Percentiles rank a stretch among this genome's conserved stretches.
These are phyloP conservation scores for Kwoniella sp. DNA, from an alignment of 768 basidiomycete species.

Conservation along the genomic window DNA sequence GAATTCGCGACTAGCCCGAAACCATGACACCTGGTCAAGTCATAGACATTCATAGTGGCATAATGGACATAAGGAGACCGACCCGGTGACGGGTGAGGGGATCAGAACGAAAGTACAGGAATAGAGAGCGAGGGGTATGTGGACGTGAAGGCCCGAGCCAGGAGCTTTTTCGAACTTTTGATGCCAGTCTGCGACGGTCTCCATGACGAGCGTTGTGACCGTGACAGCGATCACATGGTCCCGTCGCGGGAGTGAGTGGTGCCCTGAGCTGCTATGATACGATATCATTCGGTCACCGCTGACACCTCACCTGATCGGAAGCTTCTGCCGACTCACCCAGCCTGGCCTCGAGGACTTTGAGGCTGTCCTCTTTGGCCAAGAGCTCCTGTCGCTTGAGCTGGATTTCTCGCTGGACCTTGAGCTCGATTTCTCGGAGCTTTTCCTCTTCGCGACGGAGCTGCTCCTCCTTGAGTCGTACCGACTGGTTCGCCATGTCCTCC, in stretches of 20 bases:
- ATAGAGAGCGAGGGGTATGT: too few relatives aligned
- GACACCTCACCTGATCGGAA: not conserved
- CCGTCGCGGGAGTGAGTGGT: conserved; percentile 12
- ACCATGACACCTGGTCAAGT: too few relatives aligned
- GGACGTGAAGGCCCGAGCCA: too few relatives aligned
- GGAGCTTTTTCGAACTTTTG: too few relatives aligned
- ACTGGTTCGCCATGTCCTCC: conserved; percentile 94
- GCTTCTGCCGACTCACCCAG: conserved; percentile 36
- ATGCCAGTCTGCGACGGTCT: too few relatives aligned
- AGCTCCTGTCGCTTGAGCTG: conserved; percentile 95
- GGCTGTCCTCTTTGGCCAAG: conserved; percentile 81
- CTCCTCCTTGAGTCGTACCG: conserved; percentile 96
- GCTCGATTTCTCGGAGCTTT: conserved; percentile 96
- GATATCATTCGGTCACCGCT: not conserved
- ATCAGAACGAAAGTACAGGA: too few relatives aligned
- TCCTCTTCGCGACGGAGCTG: conserved; percentile 95
- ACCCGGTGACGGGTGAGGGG: too few relatives aligned
- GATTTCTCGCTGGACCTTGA: conserved; percentile 96
- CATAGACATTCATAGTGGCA: too few relatives aligned
- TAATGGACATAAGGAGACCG: too few relatives aligned
- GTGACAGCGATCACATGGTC: conserved; percentile 9
- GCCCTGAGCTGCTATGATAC: conserved; percentile 9
- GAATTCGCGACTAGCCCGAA: too few relatives aligned
- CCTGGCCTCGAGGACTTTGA: conserved; percentile 48
- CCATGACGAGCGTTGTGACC: too few relatives aligned